Conservation (phyloP, 371 early-diverging fungal species). For the Massospora cicadina region DNA sequence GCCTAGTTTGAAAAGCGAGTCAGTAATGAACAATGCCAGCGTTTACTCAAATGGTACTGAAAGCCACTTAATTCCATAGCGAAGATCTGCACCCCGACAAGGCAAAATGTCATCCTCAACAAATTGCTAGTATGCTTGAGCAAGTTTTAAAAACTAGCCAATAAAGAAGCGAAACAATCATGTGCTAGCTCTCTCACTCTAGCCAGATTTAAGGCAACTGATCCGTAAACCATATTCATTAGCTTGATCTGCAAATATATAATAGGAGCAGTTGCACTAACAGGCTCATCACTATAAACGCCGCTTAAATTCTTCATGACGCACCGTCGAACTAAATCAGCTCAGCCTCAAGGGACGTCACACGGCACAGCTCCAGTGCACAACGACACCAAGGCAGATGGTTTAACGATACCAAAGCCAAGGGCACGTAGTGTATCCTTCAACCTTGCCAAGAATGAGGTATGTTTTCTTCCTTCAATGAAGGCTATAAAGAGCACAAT, state of each 20-base stretch:
- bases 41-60: not conserved
- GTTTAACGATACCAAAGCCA: not conserved
- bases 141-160: not conserved
- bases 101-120: not conserved
- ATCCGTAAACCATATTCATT: not conserved
- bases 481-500: slow-evolving; percentile 5
- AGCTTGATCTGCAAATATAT: not conserved
- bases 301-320: not conserved
- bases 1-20: not conserved
- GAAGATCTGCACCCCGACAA: not conserved
- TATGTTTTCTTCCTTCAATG: not conserved
- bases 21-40: not conserved
- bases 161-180: not conserved
- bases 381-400: not conserved
- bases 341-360: not conserved
- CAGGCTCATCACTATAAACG: not conserved
- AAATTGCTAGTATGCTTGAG: not conserved
- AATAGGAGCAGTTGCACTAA: not conserved
- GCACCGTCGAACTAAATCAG: no score
- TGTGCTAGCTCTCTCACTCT: not conserved
- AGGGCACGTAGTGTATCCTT: not conserved
- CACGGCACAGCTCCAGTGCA: not conserved
- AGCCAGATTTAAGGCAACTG: not conserved
- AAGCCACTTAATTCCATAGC: not conserved
- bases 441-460: not conserved